Evolutionary conservation across 306 rosid genomes (phyloP).

Genomic region (Vachellia pachyceras): DNA sequence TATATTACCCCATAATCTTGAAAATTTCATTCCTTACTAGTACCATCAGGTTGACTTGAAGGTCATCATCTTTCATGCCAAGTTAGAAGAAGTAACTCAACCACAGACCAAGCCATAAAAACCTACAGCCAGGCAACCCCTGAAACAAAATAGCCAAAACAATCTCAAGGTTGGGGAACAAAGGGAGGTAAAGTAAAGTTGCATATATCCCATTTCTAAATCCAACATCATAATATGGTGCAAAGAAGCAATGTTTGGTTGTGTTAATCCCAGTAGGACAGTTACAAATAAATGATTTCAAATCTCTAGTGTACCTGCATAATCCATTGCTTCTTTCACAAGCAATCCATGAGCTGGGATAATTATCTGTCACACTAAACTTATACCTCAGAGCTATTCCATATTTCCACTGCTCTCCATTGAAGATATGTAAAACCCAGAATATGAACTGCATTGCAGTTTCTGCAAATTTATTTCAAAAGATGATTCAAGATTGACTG

Average conservation of each 20-base stretch:
- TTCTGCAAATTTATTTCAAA: slow-evolving; percentile 79
- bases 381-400: slow-evolving; percentile 80
- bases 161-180: background rate
- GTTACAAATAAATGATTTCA: slow-evolving; percentile 68
- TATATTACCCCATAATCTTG: background rate
- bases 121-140: slow-evolving; percentile 53
- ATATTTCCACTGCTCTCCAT: slow-evolving; percentile 78
- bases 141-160: slow-evolving; percentile 37
- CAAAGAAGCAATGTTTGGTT: slow-evolving; percentile 67
- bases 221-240: slow-evolving; percentile 45
- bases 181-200: too few relatives aligned
- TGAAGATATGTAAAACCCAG: slow-evolving; percentile 69
- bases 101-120: slow-evolving; percentile 44
- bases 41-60: background rate
- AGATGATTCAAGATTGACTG: slow-evolving; percentile 73
- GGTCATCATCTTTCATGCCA: slow-evolving; percentile 31
- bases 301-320: slow-evolving; percentile 59
- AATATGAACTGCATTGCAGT: slow-evolving; percentile 70
- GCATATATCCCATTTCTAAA: slow-evolving; percentile 19
- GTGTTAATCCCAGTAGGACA: slow-evolving; percentile 80
- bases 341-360: slow-evolving; percentile 59
- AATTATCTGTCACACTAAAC: slow-evolving; percentile 67
- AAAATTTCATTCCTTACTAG: slow-evolving; percentile 16
- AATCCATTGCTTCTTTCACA: slow-evolving; percentile 75
- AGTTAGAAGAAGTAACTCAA: slow-evolving; percentile 37